These are phyloP conservation scores for Lactarius tabidus DNA, from an alignment of 768 basidiomycete species.

Conservation along the genomic window DNA sequence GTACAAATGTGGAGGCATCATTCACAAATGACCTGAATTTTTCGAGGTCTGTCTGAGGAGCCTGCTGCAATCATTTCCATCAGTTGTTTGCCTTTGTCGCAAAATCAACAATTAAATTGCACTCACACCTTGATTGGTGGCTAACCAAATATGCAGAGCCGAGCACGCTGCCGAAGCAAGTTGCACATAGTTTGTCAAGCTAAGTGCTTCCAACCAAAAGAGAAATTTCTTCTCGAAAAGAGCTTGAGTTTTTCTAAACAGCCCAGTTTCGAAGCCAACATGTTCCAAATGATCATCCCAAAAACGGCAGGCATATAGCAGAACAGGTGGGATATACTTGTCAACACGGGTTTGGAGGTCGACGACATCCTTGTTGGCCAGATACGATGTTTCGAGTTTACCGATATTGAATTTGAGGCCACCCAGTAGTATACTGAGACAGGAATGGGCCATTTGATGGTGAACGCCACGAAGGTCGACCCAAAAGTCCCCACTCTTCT, in stretches of 20 bases:
- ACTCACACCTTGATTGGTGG: not conserved
- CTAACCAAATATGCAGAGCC: not conserved
- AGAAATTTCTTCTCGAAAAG: not conserved
- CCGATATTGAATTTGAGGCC: slow-evolving; percentile 1
- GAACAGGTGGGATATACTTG: not conserved
- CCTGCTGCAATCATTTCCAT: not conserved
- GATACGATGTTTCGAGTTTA: not conserved
- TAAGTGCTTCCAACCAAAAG: slow-evolving; percentile 8
- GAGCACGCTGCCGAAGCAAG: not conserved
- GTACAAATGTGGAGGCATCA: not conserved
- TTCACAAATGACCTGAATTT: not conserved
- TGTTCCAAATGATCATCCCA: slow-evolving; percentile 2
- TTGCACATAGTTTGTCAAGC: not conserved
- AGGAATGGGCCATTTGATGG: not conserved
- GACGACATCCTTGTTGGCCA: not conserved
- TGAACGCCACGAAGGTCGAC: not conserved
- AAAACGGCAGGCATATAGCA: not conserved
- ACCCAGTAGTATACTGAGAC: not conserved
- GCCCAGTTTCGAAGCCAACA: not conserved
- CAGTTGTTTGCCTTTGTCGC: not conserved
- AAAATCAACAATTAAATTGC: not conserved
- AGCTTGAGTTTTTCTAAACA: not conserved
- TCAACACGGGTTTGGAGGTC: not conserved
- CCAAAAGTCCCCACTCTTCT: not conserved
- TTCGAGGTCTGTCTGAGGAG: not conserved